Base-by-base conservation (phyloP, 2,329 filamentous ascomycete genomes). In the Colletotrichum sp. region DNA sequence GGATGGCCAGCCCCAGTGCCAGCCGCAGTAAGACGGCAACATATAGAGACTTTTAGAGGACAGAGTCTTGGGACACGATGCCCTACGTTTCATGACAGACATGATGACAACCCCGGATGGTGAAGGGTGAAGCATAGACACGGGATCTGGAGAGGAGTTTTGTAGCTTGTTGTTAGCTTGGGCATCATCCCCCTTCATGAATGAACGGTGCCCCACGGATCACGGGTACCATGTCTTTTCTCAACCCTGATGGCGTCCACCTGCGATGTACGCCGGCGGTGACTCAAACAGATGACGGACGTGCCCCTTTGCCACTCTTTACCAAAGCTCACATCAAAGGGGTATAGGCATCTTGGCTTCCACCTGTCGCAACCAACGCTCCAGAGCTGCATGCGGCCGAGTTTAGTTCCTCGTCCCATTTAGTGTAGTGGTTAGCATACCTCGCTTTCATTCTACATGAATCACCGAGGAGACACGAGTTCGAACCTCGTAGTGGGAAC, bases 1-100 rank as follows among this genome's bases (percentile, higher is more conserved):
- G 1, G 92, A 90, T 7, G 92, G 89, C 55, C 88, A 88, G 73
- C 88, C 94, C 32, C 94, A 96, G 84, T 96, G 94, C 81, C 92
- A 93, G 77, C 92, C 93, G 73, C 93, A 95, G 88, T 95, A 92
- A 88, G 32, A 52, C 26, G 44, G 9, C 16, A 62, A 44, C 55
- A 59, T 60, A 75, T 72, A 77, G 24, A 71, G 34, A 68, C 32
- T 66, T 52, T 71, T 72, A 77, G 69, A 75, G 30, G 66, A 72
- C 68, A 71, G 67, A 77, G 69, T 57, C 72, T 71, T 72, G 66
- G 73, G 44, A 62, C 76, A 30, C 39, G 65, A 66, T n/a, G 74
- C 73, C 73, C 52, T 60, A 63, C 49, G 34, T 28, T 57, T 74
- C 65, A 74, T 71, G 74, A 77, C 70, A 76, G 63, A 73, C 74